Percentiles rank a stretch among this genome's conserved stretches.
These are phyloP conservation scores for Trichoderma simmonsii DNA, from an alignment of 2,329 filamentous ascomycete genomes.

Conservation along the genomic window DNA sequence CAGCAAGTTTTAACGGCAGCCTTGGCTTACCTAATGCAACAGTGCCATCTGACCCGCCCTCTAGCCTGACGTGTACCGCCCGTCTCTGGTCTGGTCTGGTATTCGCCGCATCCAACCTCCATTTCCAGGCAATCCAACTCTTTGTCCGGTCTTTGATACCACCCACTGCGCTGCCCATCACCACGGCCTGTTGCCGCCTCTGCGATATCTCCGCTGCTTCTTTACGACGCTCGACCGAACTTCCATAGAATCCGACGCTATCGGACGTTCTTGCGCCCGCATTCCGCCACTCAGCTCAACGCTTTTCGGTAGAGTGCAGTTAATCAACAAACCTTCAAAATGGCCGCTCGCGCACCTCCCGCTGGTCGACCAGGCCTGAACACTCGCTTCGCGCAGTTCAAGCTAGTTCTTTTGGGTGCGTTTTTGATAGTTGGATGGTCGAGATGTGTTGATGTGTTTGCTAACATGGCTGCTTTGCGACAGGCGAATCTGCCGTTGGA, in stretches of 20 bases:
- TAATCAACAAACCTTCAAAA: conserved; percentile 43
- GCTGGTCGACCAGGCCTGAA: conserved; percentile 61
- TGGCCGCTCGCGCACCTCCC: conserved; percentile 78
- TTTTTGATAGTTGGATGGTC: conserved; percentile 13
- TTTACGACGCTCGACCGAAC: neutral
- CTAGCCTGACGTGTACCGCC: conserved; percentile 21
- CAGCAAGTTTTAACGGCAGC: neutral
- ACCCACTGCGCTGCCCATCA: conserved; percentile 8
- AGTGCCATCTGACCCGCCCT: conserved; percentile 21
- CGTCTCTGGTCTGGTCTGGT: conserved; percentile 14
- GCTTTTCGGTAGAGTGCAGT: conserved; percentile 22
- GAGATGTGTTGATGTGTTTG: neutral
- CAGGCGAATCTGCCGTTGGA: conserved; percentile 97
- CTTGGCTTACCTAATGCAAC: conserved; percentile 18
- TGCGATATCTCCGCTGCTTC: neutral
- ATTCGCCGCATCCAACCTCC: conserved; percentile 22
- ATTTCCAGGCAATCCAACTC: conserved; percentile 16
- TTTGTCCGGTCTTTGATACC: neutral
- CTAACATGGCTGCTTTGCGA: conserved; percentile 22
- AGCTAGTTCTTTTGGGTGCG: conserved; percentile 93
- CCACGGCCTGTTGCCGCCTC: neutral
- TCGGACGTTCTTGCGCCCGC: neutral
- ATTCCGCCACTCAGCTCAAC: neutral
- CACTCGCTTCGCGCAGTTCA: conserved; percentile 97
- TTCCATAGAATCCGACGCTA: neutral